Evolutionary conservation across 2,329 filamentous ascomycete genomes (phyloP).

Genomic region (Xylariomycetidae sp.): DNA sequence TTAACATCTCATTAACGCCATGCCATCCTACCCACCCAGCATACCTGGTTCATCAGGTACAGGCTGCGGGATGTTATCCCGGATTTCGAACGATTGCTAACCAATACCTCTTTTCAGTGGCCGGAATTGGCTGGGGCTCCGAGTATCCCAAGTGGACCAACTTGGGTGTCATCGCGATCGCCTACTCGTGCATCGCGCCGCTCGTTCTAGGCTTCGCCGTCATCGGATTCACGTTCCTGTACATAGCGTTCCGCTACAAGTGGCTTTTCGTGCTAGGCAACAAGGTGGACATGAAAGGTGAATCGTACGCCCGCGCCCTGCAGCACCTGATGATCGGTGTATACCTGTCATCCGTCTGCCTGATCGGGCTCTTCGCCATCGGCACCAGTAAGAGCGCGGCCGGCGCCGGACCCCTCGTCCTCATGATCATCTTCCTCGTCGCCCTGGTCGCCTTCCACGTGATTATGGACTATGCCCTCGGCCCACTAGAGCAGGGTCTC

Average conservation of each 20-base stretch:
- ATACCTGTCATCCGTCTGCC: conserved; percentile 1
- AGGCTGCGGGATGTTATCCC: no score
- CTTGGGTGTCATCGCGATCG: conserved; percentile 1
- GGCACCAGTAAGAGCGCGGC: not conserved
- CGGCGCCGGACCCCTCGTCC: not conserved
- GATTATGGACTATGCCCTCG: not conserved
- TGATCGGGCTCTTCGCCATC: conserved; percentile 3
- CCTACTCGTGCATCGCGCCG: conserved; percentile 1
- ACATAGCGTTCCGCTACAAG: conserved; percentile 1
- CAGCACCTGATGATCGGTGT: conserved; percentile 1
- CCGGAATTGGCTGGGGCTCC: conserved; percentile 1
- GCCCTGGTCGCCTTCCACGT: not conserved
- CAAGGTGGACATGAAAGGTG: conserved; percentile 2
- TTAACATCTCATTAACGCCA: no score
- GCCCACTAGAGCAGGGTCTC: not conserved
- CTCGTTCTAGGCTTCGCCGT: conserved; percentile 1
- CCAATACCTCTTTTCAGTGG: no score
- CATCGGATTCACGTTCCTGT: not conserved
- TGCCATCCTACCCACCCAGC: no score
- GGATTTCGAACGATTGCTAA: no score
- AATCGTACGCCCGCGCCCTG: not conserved
- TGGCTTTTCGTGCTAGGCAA: conserved; percentile 2
- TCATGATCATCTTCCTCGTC: conserved; percentile 3
- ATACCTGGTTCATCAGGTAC: no score
- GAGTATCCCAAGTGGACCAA: conserved; percentile 2